Evolutionary conservation across 2,329 filamentous ascomycete species (phyloP).

Genomic region (Botrytis pseudocinerea): DNA sequence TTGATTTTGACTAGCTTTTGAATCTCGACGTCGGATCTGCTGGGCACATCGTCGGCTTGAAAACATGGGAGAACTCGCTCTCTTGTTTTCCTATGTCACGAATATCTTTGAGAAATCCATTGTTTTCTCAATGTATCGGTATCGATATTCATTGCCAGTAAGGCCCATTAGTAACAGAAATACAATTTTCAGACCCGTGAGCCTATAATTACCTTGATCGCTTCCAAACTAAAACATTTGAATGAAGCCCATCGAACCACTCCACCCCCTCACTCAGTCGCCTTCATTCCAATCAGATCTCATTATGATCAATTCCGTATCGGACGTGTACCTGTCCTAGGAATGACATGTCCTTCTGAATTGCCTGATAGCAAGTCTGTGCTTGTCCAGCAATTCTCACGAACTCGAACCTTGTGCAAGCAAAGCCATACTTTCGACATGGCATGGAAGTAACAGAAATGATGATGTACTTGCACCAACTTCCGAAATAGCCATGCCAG

Average conservation of each 20-base stretch:
- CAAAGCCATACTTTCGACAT: not conserved
- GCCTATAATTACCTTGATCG: not conserved
- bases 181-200: not conserved
- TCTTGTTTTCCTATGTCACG: not conserved
- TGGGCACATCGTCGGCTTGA: not conserved
- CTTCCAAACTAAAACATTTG: not conserved
- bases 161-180: not conserved
- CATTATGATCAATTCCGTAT: not conserved
- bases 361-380: constrained; percentile 12
- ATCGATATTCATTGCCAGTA: not conserved
- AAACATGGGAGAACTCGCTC: not conserved
- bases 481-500: constrained; percentile 7
- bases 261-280: not conserved
- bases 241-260: rapidly evolving
- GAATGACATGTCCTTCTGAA: not conserved
- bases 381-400: not conserved
- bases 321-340: not conserved
- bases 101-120: not conserved
- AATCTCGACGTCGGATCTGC: not conserved
- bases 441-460: not conserved
- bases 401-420: not conserved
- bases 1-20: not conserved
- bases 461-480: constrained; percentile 13
- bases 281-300: not conserved
- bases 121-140: not conserved